Base-by-base conservation (phyloP, 176 grass and related monocot species). In the Avena insularis region DNA sequence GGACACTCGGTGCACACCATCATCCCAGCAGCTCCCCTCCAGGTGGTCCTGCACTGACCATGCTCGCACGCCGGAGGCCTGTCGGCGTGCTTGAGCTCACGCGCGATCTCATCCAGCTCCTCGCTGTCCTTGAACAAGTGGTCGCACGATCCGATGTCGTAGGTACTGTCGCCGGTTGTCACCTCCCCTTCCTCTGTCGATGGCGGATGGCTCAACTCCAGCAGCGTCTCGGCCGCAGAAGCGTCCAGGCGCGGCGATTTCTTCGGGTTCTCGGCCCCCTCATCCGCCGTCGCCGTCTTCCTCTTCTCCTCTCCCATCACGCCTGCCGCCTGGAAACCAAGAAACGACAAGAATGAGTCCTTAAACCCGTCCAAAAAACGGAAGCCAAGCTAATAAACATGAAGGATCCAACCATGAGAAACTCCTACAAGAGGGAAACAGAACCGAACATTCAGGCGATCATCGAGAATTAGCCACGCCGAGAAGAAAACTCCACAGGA, bases 1-100 rank as follows among this genome's bases (percentile, higher is more conserved):
- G 62, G 29, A 70, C 92, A 98, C 23, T 94, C 87, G 43, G 92
- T 88, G 90, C 96, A 96, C 29, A 94, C 87, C 93, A 92, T 55
- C 27, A 77, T 19, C 49, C 50, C 75, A 77, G 75, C 75, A 35
- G 75, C 50, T 54, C 38, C 92, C 48, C 50, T 70, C n/a, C 21
- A 65, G n/a, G 80, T 21, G 9, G 60, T 27, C 4, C 60, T 53
- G 16, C 87, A 54, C 21, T 48, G 57, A 79, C 48, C 82, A 59
- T 77, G 77, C 72, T 78, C 73, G 6, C 92, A 98, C 10, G 20
- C 38, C 0, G 83, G 80, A 12, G 79, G 56, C 49, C 19, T 31
- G 19, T 75, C 13, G 17, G 77, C 85, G 12, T 60, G 65, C 46
- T 74, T 55, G 69, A 94, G 85, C 27, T 25, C 49, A 20, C 25